Evolutionary conservation across 2,329 filamentous ascomycete species (phyloP).

Genomic region (Talaromyces sp.): DNA sequence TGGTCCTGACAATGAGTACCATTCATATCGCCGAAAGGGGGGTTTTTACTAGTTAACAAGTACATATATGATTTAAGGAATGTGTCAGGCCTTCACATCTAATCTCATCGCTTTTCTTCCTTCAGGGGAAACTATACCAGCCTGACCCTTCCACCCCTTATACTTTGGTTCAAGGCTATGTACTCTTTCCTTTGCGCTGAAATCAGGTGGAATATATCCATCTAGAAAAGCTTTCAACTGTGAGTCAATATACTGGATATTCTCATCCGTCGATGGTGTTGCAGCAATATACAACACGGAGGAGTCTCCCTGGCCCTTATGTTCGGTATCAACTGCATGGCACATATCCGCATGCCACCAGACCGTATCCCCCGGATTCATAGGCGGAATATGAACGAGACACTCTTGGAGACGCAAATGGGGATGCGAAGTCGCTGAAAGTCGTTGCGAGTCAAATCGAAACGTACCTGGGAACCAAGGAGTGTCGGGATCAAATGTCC

Average conservation of each 20-base stretch:
- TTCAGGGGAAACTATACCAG: background rate
- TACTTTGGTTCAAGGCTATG: background rate
- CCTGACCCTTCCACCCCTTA: background rate
- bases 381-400: background rate
- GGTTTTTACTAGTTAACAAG: background rate
- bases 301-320: background rate
- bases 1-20: background rate
- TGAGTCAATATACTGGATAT: background rate
- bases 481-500: background rate
- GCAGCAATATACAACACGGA: background rate
- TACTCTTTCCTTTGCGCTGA: background rate
- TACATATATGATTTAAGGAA: background rate
- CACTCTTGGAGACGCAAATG: background rate
- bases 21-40: background rate
- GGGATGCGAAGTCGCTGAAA: background rate
- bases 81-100: background rate
- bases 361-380: background rate
- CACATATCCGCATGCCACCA: background rate
- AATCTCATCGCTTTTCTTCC: background rate
- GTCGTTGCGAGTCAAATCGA: background rate
- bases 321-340: background rate
- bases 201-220: background rate
- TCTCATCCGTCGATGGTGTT: background rate
- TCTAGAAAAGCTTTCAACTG: background rate
- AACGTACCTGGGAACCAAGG: background rate